Evolutionary conservation across 306 rosid genomes (phyloP), one percentile per base, ranked within the genome.

Genomic region (Lathyrus tuberosus): DNA sequence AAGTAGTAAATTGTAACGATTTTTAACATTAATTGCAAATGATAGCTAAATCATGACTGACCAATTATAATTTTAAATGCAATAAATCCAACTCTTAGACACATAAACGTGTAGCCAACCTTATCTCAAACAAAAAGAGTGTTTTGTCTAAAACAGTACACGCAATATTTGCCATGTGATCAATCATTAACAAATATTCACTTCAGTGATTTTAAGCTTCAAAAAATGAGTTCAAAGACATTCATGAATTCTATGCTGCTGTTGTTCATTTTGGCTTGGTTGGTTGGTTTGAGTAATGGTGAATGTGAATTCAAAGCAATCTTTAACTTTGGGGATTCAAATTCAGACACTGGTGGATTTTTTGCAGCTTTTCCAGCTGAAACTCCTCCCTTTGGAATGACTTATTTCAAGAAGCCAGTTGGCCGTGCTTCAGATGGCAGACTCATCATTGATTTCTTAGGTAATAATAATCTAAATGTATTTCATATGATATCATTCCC

Each of bases 401-500:
- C 96, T 31, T 86, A 64, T 72, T 92, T 90, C 82, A 79, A 84
- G 9, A 88, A 75, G 60, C 98, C 93, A 4, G 31, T 71, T 1
- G 96, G 98, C 1, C 76, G 98, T 10, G 90, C 96, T 69, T 62
- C 96, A 1, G 98, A 90, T 63, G 98, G 96, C 3, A 85, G 98
- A 75, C 88, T 92, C 65, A 40, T 88, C 24, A 9, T 90, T 24
- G 96, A 92, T 76, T 92, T 92, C 69, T 60, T 93, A 0, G 96
- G 98, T 93, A 91, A 53, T 53, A 0, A 51, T 74, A 33, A 33
- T 33, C 38, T 0, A 33, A 6, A 33, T 33, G 8, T 33, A 5
- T 33, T 33, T 33, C 38, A 33, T 96, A 94, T 67, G 71, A 73
- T 33, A 33, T 33, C 38, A 33, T 33, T 33, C 38, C 38, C 5